These are phyloP conservation scores for Saccharum spontaneum DNA, from an alignment of 176 grass and related monocot species.

Conservation along the genomic window DNA sequence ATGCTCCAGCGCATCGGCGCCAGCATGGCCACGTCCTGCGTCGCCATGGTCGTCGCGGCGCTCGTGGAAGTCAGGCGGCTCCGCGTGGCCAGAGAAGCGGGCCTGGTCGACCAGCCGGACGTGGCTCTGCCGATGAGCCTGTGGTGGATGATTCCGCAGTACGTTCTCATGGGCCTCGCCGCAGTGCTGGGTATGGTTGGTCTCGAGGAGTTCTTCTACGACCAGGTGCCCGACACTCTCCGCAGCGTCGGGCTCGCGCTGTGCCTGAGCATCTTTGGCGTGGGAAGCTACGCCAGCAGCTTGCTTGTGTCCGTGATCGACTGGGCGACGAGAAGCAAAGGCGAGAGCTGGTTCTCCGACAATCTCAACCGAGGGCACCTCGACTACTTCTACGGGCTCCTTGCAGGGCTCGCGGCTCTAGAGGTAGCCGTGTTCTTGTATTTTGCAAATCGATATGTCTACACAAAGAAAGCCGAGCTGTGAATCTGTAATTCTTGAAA, in stretches of 20 bases:
- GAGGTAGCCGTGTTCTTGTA: not conserved
- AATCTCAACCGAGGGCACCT: slow-evolving; percentile 6
- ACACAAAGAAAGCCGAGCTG: not conserved
- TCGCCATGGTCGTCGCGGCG: not conserved
- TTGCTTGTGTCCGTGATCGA: not conserved
- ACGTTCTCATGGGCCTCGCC: slow-evolving; percentile 31
- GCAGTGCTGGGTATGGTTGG: not conserved
- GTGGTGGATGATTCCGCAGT: slow-evolving; percentile 96
- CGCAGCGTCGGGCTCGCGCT: slow-evolving; percentile 14
- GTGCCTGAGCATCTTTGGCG: slow-evolving; percentile 1
- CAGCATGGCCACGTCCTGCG: not conserved
- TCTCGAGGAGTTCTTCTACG: slow-evolving; percentile 10
- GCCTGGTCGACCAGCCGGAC: not conserved
- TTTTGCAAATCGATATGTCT: not conserved
- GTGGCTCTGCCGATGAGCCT: slow-evolving; percentile 64
- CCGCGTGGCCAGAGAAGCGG: not conserved
- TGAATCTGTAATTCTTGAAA: not conserved
- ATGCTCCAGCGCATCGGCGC: slow-evolving; percentile 18
- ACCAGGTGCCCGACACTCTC: slow-evolving; percentile 31
- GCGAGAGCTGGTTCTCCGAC: not conserved
- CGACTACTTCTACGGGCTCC: slow-evolving; percentile 10
- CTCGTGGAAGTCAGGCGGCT: slow-evolving; percentile 3
- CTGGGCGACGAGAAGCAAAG: not conserved
- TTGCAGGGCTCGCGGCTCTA: not conserved
- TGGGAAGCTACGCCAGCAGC: not conserved